Conservation (phyloP, 176 grass and related monocot species). For the Cocos nucifera region DNA sequence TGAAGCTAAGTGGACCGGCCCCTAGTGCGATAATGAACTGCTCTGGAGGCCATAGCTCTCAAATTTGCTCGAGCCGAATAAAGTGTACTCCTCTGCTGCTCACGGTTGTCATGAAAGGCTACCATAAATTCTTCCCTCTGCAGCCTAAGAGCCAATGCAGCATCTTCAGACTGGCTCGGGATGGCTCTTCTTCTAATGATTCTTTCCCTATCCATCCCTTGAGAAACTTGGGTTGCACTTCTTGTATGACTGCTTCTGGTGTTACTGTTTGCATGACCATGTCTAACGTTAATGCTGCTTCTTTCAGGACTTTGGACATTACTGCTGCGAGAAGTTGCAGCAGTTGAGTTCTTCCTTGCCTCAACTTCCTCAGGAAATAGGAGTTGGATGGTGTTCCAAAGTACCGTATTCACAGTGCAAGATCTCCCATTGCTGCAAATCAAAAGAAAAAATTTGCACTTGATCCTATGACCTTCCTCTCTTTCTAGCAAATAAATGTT, state of each 20-base stretch:
- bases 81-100: conserved; percentile 26
- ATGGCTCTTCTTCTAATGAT: conserved; percentile 11
- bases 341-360: conserved; percentile 35
- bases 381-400: conserved; percentile 94
- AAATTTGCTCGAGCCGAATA: conserved; percentile 46
- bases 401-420: conserved; percentile 74
- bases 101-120: conserved; percentile 33
- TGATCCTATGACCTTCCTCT: too few species aligned
- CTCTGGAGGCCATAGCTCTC: conserved; percentile 59
- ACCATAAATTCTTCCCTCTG: conserved; percentile 81
- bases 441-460: too few species aligned
- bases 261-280: conserved; percentile 3
- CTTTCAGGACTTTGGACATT: conserved; percentile 1
- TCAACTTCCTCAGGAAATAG: conserved; percentile 72
- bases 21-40: conserved; percentile 25
- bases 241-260: conserved; percentile 25
- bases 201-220: conserved; percentile 15
- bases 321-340: conserved; percentile 13
- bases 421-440: conserved; percentile 68
- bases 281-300: neutral
- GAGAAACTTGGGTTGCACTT: conserved; percentile 33
- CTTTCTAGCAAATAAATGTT: too few species aligned
- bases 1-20: neutral
- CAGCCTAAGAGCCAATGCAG: conserved; percentile 59
- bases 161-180: conserved; percentile 50